Base-by-base conservation (phyloP, 805 yeast species). In the Suhomyces pyralidae region DNA sequence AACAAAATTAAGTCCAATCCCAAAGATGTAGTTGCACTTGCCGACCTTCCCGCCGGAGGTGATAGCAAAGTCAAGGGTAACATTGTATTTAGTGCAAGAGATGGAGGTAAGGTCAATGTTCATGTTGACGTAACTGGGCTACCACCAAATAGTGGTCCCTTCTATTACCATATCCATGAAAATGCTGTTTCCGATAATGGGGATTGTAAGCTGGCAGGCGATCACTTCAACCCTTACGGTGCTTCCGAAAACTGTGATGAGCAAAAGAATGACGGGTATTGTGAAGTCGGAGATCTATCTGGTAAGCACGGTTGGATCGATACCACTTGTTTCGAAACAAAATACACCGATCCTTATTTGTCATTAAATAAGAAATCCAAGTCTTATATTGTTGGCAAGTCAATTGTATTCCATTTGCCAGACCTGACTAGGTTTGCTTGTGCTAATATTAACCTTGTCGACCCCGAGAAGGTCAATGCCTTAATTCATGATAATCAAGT, bases 231-330 rank as follows among this genome's bases (percentile, higher is more conserved):
- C 61, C 92, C 92, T 3, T 85, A 78, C 63, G 63, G 71, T 51
- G 85, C 89, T 6, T 68, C 79, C 8, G 67, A 74, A 19, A 75
- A 73, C 47, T 85, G 90, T 66, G 84, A 79, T 50, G 58, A 66
- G 25, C 72, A 74, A 52, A 72, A 71, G 15, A 74, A 78, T 58
- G 86, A 86, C 66, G 66, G 84, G 7, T 71, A 65, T 34, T 86
- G 90, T 65, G 84, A 84, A 67, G 81, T 86, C 42, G 93, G 93
- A 53, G 92, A 86, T 63, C 80, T 86, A 60, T 81, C 88, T 34
- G 93, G 93, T 44, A 86, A 86, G 65, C 91, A 86, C 67, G 93
- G 93, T 10, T 79, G 71, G 70, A 83, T 87, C 61, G 79, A 85
- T 63, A 78, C 88, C 19, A 85, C 89, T 10, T 85, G 90, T 64